These are phyloP conservation scores for Raffaelea arxii DNA, from an alignment of 2,329 filamentous ascomycete genomes.

Conservation along the genomic window DNA sequence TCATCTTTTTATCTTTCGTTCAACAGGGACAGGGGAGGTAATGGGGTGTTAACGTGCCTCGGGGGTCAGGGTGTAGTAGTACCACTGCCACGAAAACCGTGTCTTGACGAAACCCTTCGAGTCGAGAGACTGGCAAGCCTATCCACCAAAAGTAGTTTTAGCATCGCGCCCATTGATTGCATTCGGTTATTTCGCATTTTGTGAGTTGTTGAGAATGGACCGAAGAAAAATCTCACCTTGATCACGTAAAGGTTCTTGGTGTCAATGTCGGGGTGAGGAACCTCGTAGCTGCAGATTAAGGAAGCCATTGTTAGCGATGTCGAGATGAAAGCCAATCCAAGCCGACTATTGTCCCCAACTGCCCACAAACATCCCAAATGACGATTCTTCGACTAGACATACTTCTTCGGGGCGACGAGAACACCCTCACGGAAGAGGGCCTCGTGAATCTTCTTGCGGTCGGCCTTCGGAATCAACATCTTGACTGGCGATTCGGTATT, in stretches of 20 bases:
- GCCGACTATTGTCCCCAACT: no score
- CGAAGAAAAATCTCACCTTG: slow-evolving; percentile 59
- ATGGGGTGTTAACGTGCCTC: slow-evolving; percentile 16
- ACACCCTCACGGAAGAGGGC: slow-evolving; percentile 85
- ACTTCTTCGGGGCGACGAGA: slow-evolving; percentile 95
- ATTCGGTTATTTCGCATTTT: no score
- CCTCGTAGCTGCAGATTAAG: slow-evolving; percentile 20
- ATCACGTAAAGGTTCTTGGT: slow-evolving; percentile 99
- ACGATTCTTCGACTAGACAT: slow-evolving; percentile 7
- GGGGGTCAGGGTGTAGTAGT: slow-evolving; percentile 92
- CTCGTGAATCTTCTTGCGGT: slow-evolving; percentile 99
- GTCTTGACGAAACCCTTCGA: slow-evolving; percentile 98
- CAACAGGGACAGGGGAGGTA: no score
- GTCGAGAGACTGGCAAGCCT: slow-evolving; percentile 89
- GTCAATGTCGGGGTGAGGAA: slow-evolving; percentile 80
- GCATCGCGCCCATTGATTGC: no score
- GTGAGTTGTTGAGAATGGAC: no score
- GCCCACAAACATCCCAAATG: no score
- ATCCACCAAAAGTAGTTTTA: not conserved
- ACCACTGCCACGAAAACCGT: slow-evolving; percentile 99
- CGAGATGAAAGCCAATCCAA: no score
- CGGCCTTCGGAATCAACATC: slow-evolving; percentile 99
- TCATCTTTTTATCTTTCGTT: no score
- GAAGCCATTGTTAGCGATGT: no score
- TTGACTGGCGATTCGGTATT: slow-evolving; percentile 35